These are phyloP conservation scores for Brettanomyces bruxellensis DNA, from an alignment of 805 yeast species.

Conservation along the genomic window DNA sequence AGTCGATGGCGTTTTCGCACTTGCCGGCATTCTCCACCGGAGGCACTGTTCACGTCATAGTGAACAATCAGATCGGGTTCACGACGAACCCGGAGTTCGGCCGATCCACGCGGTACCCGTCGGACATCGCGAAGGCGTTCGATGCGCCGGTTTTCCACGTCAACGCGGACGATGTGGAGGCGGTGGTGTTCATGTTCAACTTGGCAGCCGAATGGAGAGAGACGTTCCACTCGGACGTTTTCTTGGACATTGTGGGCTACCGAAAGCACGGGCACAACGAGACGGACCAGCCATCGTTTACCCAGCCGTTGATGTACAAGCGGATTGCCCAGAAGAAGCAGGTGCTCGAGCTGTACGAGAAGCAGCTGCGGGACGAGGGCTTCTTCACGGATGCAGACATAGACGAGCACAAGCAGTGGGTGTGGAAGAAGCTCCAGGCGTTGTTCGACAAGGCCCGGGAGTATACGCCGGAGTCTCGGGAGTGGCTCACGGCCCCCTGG, in stretches of 20 bases:
- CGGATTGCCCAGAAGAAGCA: conserved; percentile 82
- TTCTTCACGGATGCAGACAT: conserved; percentile 85
- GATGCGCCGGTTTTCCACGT: conserved; percentile 99
- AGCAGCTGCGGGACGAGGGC: conserved; percentile 74
- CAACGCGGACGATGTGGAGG: conserved; percentile 96
- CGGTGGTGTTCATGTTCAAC: conserved; percentile 82
- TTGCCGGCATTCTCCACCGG: conserved; percentile 96
- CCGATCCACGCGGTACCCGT: conserved; percentile 96
- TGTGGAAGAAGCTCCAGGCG: conserved; percentile 89
- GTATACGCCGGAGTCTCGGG: conserved; percentile 83
- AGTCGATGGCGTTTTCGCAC: conserved; percentile 89
- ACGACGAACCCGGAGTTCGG: conserved; percentile 98
- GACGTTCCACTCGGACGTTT: conserved; percentile 91
- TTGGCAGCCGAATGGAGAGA: conserved; percentile 99
- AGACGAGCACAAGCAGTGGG: conserved; percentile 96
- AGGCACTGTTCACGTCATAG: conserved; percentile 94
- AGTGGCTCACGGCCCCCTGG: conserved; percentile 99
- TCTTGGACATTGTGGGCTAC: conserved; percentile 96
- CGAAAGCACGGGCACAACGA: conserved; percentile 99
- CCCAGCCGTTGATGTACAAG: conserved; percentile 97
- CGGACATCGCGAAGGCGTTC: conserved; percentile 92
- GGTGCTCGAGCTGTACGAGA: conserved; percentile 78
- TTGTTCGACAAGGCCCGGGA: conserved; percentile 84
- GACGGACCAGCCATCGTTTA: conserved; percentile 98
- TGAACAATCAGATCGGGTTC: conserved; percentile 98